Evolutionary conservation across 2,329 filamentous ascomycete species (phyloP).

Genomic region (Lasiodiplodia theobromae): DNA sequence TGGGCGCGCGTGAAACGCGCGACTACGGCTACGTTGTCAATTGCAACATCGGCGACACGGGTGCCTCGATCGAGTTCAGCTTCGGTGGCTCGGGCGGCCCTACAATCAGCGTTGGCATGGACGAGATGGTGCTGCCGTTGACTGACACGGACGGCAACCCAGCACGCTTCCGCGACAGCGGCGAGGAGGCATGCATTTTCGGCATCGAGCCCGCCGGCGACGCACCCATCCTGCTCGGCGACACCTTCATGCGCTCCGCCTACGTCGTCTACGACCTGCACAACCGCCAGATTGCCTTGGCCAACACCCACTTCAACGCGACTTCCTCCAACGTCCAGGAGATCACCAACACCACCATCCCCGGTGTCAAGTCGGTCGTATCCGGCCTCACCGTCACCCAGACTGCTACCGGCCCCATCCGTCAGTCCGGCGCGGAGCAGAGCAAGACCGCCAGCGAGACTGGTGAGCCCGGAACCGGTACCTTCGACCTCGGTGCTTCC

Average conservation of each 20-base stretch:
- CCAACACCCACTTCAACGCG: slow-evolving; percentile 25
- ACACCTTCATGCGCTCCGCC: slow-evolving; percentile 76
- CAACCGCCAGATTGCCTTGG: slow-evolving; percentile 28
- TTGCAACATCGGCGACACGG: slow-evolving; percentile 17
- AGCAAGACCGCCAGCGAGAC: not conserved
- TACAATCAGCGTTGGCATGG: slow-evolving; percentile 14
- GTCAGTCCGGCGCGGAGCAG: not conserved
- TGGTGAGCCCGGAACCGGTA: not conserved
- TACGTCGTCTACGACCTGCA: slow-evolving; percentile 70
- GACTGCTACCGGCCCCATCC: slow-evolving; percentile 26
- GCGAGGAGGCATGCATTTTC: slow-evolving; percentile 15
- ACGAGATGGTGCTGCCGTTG: slow-evolving; percentile 25
- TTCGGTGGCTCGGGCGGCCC: slow-evolving; percentile 26
- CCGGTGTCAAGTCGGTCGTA: slow-evolving; percentile 13
- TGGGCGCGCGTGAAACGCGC: slow-evolving; percentile 9
- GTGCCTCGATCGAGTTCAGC: slow-evolving; percentile 19
- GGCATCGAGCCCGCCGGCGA: slow-evolving; percentile 25
- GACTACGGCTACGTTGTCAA: slow-evolving; percentile 15
- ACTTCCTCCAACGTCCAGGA: slow-evolving; percentile 72
- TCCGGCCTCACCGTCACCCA: slow-evolving; percentile 21
- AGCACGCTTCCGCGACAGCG: not conserved
- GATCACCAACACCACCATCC: slow-evolving; percentile 27
- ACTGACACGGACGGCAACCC: slow-evolving; percentile 8
- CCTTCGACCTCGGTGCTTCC: slow-evolving; percentile 22
- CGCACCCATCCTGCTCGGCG: slow-evolving; percentile 58